phyloP scores from a whole-genome alignment of 2,329 filamentous ascomycete genomes.

The Colletotrichum scovillei region DNA sequence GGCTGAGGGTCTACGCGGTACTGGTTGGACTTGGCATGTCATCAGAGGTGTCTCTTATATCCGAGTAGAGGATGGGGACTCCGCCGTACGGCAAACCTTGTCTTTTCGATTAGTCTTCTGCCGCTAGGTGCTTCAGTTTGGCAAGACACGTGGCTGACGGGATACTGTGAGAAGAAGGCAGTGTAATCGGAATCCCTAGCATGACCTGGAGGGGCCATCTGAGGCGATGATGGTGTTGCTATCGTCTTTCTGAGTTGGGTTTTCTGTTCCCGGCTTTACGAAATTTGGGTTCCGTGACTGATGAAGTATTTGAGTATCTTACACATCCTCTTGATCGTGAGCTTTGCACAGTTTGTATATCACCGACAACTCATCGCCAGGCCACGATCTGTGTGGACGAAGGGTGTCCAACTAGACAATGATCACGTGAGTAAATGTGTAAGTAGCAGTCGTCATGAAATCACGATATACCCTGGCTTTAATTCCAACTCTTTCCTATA shows the following conservation, averaged over 20 bases:
- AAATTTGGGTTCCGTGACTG: no score
- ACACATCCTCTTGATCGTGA: no score
- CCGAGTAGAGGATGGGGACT: neutral
- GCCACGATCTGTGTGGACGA: no score
- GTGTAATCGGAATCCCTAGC: no score
- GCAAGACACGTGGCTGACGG: neutral
- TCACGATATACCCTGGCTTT: neutral
- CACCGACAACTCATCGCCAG: no score
- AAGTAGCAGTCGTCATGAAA: no score
- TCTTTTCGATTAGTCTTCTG: neutral
- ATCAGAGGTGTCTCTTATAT: slow-evolving; percentile 11
- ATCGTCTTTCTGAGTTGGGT: no score
- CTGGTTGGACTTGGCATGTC: slow-evolving; percentile 24
- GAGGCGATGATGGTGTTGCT: no score
- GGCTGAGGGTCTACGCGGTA: neutral
- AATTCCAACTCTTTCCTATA: neutral
- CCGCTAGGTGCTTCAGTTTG: neutral
- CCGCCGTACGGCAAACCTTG: neutral
- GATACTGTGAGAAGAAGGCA: neutral
- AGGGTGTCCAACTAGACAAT: neutral
- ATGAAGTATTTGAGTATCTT: no score
- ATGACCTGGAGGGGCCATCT: no score
- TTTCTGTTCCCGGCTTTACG: no score
- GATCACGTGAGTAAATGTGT: neutral
- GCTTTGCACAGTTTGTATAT: no score